A percentile compares a stretch with the other conserved stretches of the same genome.
These are phyloP conservation scores for Hanseniaspora hatyaiensis DNA, from an alignment of 805 yeast genomes.

Conservation along the genomic window DNA sequence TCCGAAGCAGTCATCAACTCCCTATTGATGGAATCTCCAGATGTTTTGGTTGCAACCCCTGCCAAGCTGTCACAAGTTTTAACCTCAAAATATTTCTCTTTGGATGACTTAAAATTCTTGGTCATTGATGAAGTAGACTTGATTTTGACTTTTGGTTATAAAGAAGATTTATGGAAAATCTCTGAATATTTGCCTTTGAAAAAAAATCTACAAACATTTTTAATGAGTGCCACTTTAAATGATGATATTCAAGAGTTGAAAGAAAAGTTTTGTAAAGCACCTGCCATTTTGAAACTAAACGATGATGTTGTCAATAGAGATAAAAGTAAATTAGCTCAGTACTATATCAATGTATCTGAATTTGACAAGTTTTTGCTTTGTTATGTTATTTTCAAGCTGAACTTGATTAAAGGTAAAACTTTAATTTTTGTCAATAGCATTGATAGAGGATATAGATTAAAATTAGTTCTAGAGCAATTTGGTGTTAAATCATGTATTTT, in stretches of 20 bases:
- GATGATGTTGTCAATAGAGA: constrained; percentile 48
- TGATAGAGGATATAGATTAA: constrained; percentile 88
- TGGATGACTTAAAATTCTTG: constrained; percentile 50
- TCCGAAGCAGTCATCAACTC: constrained; percentile 63
- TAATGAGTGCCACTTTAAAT: constrained; percentile 92
- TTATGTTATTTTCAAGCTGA: constrained; percentile 82
- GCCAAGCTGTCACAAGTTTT: constrained; percentile 51
- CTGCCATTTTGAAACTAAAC: constrained; percentile 69
- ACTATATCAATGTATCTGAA: constrained; percentile 74
- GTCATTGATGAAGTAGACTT: constrained; percentile 95
- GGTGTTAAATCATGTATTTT: constrained; percentile 81
- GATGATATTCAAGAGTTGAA: constrained; percentile 75
- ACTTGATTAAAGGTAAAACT: constrained; percentile 81
- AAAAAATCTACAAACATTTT: constrained; percentile 70
- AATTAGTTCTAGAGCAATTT: constrained; percentile 83
- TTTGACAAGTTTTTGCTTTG: constrained; percentile 83
- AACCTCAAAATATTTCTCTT: constrained; percentile 36
- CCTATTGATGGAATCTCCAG: constrained; percentile 62
- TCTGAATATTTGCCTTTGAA: constrained; percentile 55
- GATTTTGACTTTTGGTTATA: constrained; percentile 78
- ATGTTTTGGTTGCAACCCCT: constrained; percentile 78
- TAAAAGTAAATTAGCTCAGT: constrained; percentile 61
- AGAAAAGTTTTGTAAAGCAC: constrained; percentile 61
- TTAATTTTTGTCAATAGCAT: constrained; percentile 83
- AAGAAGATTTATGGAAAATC: constrained; percentile 65